A percentile compares a stretch with the other conserved stretches of the same genome.
phyloP scores from a whole-genome alignment of 2,329 filamentous ascomycete species.

The Monascus ruber region DNA sequence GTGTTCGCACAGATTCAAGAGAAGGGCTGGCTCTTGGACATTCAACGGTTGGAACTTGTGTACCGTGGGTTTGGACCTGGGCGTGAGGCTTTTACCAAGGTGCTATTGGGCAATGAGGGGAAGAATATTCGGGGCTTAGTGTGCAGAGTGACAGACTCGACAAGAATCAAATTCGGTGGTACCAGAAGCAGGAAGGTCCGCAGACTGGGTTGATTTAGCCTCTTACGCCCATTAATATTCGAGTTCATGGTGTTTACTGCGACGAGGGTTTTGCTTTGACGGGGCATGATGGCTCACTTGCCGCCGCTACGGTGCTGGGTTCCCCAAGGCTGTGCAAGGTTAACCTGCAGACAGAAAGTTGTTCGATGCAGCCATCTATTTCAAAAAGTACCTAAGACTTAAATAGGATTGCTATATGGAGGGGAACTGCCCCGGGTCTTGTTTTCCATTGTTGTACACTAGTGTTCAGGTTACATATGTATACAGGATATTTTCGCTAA shows the following conservation, averaged over 20 bases:
- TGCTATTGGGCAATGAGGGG: constrained; percentile 76
- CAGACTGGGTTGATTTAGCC: constrained; percentile 51
- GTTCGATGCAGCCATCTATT: no score
- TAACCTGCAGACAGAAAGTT: no score
- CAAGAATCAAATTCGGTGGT: constrained; percentile 90
- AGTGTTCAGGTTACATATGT: not conserved
- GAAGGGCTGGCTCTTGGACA: constrained; percentile 63
- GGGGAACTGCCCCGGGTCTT: not conserved
- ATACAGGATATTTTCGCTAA: not conserved
- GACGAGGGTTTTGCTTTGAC: no score
- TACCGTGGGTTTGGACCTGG: constrained; percentile 78
- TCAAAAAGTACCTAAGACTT: no score
- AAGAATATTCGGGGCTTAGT: constrained; percentile 63
- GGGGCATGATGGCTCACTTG: no score
- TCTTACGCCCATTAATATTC: not conserved
- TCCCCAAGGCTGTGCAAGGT: no score
- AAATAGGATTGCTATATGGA: no score
- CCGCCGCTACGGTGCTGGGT: no score
- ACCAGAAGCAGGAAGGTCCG: constrained; percentile 74
- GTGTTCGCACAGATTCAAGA: constrained; percentile 77
- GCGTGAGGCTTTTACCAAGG: constrained; percentile 81
- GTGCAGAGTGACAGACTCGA: constrained; percentile 69
- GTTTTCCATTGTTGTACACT: not conserved
- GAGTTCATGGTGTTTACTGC: no score
- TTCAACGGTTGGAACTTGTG: constrained; percentile 66